These are phyloP conservation scores for Metschnikowia gelsemii DNA, from an alignment of 805 yeast genomes.

Conservation along the genomic window DNA sequence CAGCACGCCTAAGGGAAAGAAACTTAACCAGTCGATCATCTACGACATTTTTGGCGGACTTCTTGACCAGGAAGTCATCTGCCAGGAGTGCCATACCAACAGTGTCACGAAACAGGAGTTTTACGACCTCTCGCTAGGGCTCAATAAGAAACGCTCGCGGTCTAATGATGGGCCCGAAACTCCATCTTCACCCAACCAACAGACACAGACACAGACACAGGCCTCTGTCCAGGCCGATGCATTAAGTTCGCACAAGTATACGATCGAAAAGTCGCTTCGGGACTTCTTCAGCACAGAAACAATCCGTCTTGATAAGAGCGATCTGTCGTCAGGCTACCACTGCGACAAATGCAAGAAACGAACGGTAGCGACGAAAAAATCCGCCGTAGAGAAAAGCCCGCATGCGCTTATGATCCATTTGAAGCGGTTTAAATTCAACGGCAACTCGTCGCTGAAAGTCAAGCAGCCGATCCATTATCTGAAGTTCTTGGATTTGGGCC, in stretches of 20 bases:
- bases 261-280: slow-evolving; percentile 69
- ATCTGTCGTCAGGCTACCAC: slow-evolving; percentile 68
- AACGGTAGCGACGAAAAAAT: slow-evolving; percentile 74
- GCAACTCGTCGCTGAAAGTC: slow-evolving; percentile 75
- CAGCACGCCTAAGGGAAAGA: slow-evolving; percentile 84
- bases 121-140: slow-evolving; percentile 84
- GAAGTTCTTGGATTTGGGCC: slow-evolving; percentile 67
- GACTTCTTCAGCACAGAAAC: slow-evolving; percentile 85
- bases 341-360: slow-evolving; percentile 83
- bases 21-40: slow-evolving; percentile 74
- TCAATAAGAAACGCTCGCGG: slow-evolving; percentile 44
- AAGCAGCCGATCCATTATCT: slow-evolving; percentile 85
- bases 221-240: no score
- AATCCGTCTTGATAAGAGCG: slow-evolving; percentile 64
- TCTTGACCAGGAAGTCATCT: slow-evolving; percentile 78
- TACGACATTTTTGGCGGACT: slow-evolving; percentile 95
- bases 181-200: no score
- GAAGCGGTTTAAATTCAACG: slow-evolving; percentile 88
- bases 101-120: slow-evolving; percentile 90
- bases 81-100: slow-evolving; percentile 77
- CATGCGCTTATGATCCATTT: slow-evolving; percentile 85
- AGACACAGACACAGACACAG: no score
- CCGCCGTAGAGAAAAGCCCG: slow-evolving; percentile 77
- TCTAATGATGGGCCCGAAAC: slow-evolving; percentile 10
- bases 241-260: slow-evolving; percentile 33